A percentile compares a stretch with the other conserved stretches of the same genome.
phyloP scores from a whole-genome alignment of 257 asterid genomes.

The Salvia hispanica region DNA sequence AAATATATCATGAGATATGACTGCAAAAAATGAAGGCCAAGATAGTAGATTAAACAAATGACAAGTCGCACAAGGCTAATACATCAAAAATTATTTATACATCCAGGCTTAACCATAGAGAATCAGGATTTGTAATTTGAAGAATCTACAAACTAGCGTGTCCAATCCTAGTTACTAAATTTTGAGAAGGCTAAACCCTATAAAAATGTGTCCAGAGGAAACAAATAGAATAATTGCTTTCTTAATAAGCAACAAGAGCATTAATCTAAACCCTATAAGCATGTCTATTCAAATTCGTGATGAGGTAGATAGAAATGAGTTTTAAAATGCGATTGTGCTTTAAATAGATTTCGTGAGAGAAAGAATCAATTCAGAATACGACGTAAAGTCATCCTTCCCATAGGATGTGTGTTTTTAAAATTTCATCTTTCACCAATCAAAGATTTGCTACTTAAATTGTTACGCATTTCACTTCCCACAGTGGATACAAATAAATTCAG shows the following conservation, averaged over 20 bases:
- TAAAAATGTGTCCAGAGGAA: constrained; percentile 12
- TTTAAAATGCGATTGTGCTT: no score
- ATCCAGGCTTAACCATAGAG: constrained; percentile 19
- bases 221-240: not conserved
- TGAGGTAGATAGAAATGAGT: no score
- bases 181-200: not conserved
- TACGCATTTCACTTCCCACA: constrained; percentile 9
- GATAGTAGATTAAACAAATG: constrained; percentile 1
- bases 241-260: constrained; percentile 15
- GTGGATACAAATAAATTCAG: constrained; percentile 13
- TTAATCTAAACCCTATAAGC: not conserved
- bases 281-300: not conserved
- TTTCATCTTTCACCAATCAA: not conserved
- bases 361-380: not conserved
- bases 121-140: constrained; percentile 2
- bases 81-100: not conserved
- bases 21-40: constrained; percentile 46
- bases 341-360: no score
- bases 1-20: constrained; percentile 77
- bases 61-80: constrained; percentile 6
- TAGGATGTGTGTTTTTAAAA: not conserved
- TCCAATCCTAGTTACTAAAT: not conserved
- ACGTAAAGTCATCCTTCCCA: not conserved
- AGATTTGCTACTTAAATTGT: not conserved
- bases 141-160: constrained; percentile 1